Base-by-base conservation (phyloP, 75 land plant species). In the Isoetes taiwanensis region DNA sequence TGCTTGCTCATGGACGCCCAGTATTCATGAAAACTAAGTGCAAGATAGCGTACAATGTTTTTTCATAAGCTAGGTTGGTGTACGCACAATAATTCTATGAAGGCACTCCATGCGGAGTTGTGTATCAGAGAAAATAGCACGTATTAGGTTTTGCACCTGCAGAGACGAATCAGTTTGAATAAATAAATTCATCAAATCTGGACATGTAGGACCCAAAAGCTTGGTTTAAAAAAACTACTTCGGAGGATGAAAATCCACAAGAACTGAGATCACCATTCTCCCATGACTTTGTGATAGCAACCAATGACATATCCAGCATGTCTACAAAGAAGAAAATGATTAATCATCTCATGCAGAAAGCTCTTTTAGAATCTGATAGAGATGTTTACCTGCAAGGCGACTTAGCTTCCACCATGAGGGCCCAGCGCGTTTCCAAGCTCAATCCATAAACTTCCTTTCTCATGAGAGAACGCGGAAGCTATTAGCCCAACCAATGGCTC, bases 301-400 rank as follows among this genome's bases (percentile, higher is more conserved):
- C 82, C 25, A 88, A 48, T 20, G 99, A 78, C 96, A 88, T 88
- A 54, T 88, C 96, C 68, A 88, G 56, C 40, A 94, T 68, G 39
- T 88, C 99, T 94, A 69, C 28, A 41, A 52, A 24, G 39, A 11
- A 43, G 21, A 41, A 0, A 56, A 28, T 25, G 26, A 3, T 26
- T 27, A 14, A 5, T 17, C 23, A 42, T 9, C 39, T 9, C 39
- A 37, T 14, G 39, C 39, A 37, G 39, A 9, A 9, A 9, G 14
- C 39, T 9, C 39, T 14, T 9, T 37, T 9, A 9, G 39, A 9
- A 37, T 37, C 14, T n/a, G n/a, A 37, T 37, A 9, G 12, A 37
- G 9, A 37, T 37, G 14, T 37, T 9, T 77, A 64, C 95, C 90
- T 78, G 78, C 74, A 43, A 88, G 33, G 58, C 74, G 78, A 11